Base-by-base conservation (phyloP, 1,139 yeast genomes). In the Saccharomycopsis crataegensis region DNA sequence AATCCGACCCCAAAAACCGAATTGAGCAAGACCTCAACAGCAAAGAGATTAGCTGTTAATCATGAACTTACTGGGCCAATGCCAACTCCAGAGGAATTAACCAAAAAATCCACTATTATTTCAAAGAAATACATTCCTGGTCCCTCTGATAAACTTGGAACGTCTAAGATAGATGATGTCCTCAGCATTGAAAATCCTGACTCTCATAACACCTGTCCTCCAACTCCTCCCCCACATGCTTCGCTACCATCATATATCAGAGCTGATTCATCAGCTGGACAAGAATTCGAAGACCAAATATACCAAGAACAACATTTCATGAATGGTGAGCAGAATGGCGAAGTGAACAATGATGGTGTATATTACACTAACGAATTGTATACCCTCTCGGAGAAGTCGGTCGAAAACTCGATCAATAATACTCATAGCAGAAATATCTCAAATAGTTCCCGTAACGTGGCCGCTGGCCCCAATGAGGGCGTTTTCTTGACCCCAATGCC, bases 321-420 rank as follows among this genome's bases (percentile, higher is more conserved):
- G 4, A 22, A 2, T 22, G 28, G 4, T 4, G 28, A 22, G 4
- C 28, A 2, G 4, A 22, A 22, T 22, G 28, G 28, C 4, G 28
- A 22, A 3, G 4, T 22, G 28, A 22, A 22, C 4, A 22, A 22
- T 22, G 28, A 22, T 22, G 28, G 28, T 22, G 28, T 22, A 22
- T 22, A 22, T 22, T 22, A 22, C 4, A 22, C 28, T 22, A 47
- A 43, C 43, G 57, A 54, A 12, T 44, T 54, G 14, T 54, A 54
- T 22, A 54, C 57, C 6, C 41, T 54, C 7, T 48, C 52, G 2
- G 57, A 54, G 33, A 54, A 54, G 44, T 54, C 57, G 14, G 40
- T 54, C 17, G 57, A 54, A 31, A 45, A 53, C 17, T 46, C 53
- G 14, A 22, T 28, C 9, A 5, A 12, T 1, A 22, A 22, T 22